These are phyloP conservation scores for Yamadazyma atmosphaerica DNA, from an alignment of 1,139 yeast genomes.

Conservation along the genomic window DNA sequence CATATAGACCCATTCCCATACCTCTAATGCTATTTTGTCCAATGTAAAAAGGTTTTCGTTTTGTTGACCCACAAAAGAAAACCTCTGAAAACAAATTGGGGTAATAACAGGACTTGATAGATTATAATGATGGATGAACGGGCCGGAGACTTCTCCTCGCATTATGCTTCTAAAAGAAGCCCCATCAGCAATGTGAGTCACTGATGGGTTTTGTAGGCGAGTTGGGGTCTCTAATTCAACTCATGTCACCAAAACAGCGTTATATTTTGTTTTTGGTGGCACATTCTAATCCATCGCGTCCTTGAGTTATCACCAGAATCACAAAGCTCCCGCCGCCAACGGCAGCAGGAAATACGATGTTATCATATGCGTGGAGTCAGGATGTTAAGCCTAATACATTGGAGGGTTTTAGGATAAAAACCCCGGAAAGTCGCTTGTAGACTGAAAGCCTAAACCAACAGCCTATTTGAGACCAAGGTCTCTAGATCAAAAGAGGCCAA, in stretches of 20 bases:
- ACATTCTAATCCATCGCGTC: too few species aligned
- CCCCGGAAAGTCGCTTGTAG: not conserved
- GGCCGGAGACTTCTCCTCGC: not conserved
- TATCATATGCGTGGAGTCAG: not conserved
- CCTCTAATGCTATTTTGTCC: constrained; percentile 9
- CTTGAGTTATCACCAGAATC: too few species aligned
- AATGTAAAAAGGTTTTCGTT: constrained; percentile 5
- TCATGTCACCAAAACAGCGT: not conserved
- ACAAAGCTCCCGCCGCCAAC: not conserved
- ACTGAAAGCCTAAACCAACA: too few species aligned
- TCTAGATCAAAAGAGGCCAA: constrained; percentile 2
- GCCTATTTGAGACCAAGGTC: not conserved
- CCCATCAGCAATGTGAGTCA: not conserved
- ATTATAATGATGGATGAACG: not conserved
- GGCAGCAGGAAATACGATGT: not conserved
- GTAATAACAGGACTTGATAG: not conserved
- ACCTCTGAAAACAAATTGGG: constrained; percentile 1
- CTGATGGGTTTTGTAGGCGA: not conserved
- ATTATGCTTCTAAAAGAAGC: too few species aligned
- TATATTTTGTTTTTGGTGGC: too few species aligned
- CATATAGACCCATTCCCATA: not conserved
- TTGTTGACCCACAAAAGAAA: constrained; percentile 1
- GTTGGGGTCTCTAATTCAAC: not conserved
- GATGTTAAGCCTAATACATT: constrained; percentile 1
- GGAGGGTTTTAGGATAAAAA: constrained; percentile 1